Evolutionary conservation across 495 filamentous ascomycete species (phyloP).

Genomic region (Lindgomyces ingoldianus): DNA sequence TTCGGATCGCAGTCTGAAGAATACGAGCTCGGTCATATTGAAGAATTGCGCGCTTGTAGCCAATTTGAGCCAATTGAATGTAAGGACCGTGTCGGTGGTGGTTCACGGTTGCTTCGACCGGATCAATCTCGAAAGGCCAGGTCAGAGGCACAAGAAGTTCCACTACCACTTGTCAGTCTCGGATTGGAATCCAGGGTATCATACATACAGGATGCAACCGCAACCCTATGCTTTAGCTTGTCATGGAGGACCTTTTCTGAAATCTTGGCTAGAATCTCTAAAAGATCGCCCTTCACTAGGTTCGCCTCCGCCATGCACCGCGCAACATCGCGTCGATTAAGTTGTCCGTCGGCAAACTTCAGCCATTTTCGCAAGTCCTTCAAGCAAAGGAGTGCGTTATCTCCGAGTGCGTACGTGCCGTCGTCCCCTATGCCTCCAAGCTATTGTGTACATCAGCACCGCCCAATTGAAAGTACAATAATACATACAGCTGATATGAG

Average conservation of each 20-base stretch:
- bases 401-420: slow-evolving; percentile 83
- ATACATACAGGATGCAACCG: slow-evolving; percentile 70
- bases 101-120: slow-evolving; percentile 81
- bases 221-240: slow-evolving; percentile 74
- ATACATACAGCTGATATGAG: slow-evolving; percentile 77
- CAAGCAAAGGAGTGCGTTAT: slow-evolving; percentile 88
- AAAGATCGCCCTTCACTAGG: slow-evolving; percentile 82
- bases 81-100: slow-evolving; percentile 89
- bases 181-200: neutral
- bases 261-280: slow-evolving; percentile 74
- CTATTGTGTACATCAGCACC: slow-evolving; percentile 49
- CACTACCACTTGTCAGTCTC: slow-evolving; percentile 48
- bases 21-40: slow-evolving; percentile 75
- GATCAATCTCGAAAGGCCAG: slow-evolving; percentile 85
- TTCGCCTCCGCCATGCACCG: slow-evolving; percentile 91
- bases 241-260: slow-evolving; percentile 49
- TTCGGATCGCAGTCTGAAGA: slow-evolving; percentile 72
- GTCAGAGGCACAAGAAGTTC: slow-evolving; percentile 93
- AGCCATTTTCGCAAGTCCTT: slow-evolving; percentile 94
- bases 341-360: slow-evolving; percentile 89
- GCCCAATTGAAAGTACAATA: neutral
- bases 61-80: slow-evolving; percentile 79
- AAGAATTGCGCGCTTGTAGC: slow-evolving; percentile 86
- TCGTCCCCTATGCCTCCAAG: slow-evolving; percentile 86
- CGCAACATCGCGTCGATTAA: slow-evolving; percentile 92